Conservation (phyloP, 192 early-diverging fungal genomes). For the Dissophora globulifera region DNA sequence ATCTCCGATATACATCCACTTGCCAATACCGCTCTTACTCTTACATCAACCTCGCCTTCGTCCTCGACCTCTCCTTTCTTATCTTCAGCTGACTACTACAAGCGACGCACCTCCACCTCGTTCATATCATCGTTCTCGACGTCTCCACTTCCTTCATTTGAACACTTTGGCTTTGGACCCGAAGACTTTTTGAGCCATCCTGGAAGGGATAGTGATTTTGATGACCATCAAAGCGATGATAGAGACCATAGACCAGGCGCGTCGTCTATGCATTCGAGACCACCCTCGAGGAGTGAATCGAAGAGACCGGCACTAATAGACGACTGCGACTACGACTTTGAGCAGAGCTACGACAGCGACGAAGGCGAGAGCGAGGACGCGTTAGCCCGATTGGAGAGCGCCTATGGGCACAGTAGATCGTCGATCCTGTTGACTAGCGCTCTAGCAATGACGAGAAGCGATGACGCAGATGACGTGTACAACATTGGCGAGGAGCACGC, state of each 20-base stretch:
- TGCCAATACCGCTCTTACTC: neutral
- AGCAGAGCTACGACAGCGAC: too few relatives aligned
- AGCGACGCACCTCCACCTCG: slow-evolving; percentile 18
- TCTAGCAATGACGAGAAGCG: too few relatives aligned
- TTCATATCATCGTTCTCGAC: slow-evolving; percentile 30
- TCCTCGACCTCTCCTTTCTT: neutral
- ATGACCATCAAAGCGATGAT: too few relatives aligned
- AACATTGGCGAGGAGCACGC: neutral
- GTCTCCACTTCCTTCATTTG: slow-evolving; percentile 11
- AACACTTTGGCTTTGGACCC: slow-evolving; percentile 21
- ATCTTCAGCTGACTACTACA: neutral
- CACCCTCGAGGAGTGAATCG: too few relatives aligned
- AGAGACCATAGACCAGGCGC: too few relatives aligned
- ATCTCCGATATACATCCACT: neutral
- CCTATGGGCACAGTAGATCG: too few relatives aligned
- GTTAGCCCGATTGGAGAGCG: neutral
- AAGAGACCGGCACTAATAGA: too few relatives aligned
- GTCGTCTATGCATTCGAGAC: too few relatives aligned
- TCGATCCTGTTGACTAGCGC: too few relatives aligned
- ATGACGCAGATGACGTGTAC: slow-evolving; percentile 18
- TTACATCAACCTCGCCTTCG: neutral
- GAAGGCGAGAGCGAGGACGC: slow-evolving; percentile 6
- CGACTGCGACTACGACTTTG: too few relatives aligned
- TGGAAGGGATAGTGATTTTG: neutral
- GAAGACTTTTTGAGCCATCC: slow-evolving; percentile 20